phyloP scores from a whole-genome alignment of 2,329 filamentous ascomycete genomes.

The Rutstroemia sp. region DNA sequence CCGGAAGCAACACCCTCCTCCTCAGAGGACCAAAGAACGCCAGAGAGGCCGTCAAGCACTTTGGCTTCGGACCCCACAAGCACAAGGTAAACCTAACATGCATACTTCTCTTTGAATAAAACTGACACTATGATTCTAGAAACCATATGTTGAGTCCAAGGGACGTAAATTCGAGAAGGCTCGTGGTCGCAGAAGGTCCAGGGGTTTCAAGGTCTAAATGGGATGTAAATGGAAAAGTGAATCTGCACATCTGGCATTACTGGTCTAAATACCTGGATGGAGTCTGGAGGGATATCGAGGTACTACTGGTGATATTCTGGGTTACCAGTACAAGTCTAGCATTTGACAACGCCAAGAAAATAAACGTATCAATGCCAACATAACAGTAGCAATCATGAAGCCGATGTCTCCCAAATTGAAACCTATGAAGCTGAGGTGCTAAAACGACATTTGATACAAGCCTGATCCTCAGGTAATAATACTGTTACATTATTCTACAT shows the following conservation, averaged over 20 bases:
- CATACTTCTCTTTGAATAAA: not conserved
- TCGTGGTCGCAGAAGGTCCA: slow-evolving; percentile 96
- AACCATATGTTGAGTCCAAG: slow-evolving; percentile 96
- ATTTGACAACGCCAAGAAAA: slow-evolving; percentile 8
- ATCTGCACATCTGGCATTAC: slow-evolving; percentile 20
- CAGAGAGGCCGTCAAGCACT: slow-evolving; percentile 98
- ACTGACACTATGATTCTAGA: slow-evolving; percentile 49
- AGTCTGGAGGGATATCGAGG: slow-evolving; percentile 6
- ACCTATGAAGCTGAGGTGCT: too few relatives aligned
- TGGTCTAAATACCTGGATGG: slow-evolving; percentile 15
- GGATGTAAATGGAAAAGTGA: slow-evolving; percentile 11
- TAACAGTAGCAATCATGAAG: slow-evolving; percentile 8
- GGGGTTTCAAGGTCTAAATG: slow-evolving; percentile 99
- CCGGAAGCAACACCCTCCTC: slow-evolving; percentile 92
- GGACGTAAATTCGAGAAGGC: slow-evolving; percentile 99
- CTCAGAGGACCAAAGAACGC: slow-evolving; percentile 98
- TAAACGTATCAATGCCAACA: slow-evolving; percentile 7
- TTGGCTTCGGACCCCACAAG: slow-evolving; percentile 95
- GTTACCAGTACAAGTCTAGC: slow-evolving; percentile 1
- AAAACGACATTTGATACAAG: too few relatives aligned
- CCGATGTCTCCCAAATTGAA: not conserved
- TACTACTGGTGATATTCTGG: slow-evolving; percentile 3
- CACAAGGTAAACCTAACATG: slow-evolving; percentile 68
- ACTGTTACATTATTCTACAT: not conserved
- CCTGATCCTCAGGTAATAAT: not conserved